Percentiles rank a stretch among this genome's conserved stretches.
These are phyloP conservation scores for Pythium utonaiense DNA, from an alignment of 352 stramenopile genomes.

Conservation along the genomic window DNA sequence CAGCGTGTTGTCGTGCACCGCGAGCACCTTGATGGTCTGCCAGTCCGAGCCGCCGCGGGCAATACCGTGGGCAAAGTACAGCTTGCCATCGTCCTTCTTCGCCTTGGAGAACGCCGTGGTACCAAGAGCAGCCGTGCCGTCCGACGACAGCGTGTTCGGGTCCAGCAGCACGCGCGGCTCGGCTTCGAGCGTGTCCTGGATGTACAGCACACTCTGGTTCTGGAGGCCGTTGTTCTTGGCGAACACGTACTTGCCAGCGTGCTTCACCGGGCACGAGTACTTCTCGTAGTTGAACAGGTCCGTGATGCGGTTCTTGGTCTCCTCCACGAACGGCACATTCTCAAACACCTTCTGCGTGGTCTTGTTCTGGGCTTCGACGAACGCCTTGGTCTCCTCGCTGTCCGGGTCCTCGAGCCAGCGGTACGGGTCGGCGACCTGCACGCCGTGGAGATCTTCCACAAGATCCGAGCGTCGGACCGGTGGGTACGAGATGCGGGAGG, in stretches of 20 bases:
- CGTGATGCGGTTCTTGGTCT: conserved; percentile 74
- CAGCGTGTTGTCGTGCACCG: conserved; percentile 60
- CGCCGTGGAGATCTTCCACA: conserved; percentile 55
- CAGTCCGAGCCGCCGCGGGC: conserved; percentile 81
- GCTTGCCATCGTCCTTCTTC: conserved; percentile 56
- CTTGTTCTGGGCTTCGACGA: conserved; percentile 74
- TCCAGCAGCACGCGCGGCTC: conserved; percentile 76
- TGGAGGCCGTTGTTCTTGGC: conserved; percentile 87
- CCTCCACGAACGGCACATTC: conserved; percentile 59
- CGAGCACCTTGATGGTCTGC: conserved; percentile 85
- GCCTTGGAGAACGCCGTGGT: conserved; percentile 67
- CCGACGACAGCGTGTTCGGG: conserved; percentile 65
- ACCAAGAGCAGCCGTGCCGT: conserved; percentile 73
- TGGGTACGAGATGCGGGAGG: conserved; percentile 36
- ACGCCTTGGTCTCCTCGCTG: conserved; percentile 71
- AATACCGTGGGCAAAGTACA: conserved; percentile 84
- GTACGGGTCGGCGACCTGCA: conserved; percentile 59
- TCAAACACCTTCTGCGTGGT: conserved; percentile 62
- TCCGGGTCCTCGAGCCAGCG: conserved; percentile 82
- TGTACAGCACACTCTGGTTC: conserved; percentile 88
- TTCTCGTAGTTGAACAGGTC: conserved; percentile 90
- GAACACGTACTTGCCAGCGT: conserved; percentile 80
- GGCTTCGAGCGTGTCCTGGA: conserved; percentile 64
- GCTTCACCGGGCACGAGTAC: conserved; percentile 68
- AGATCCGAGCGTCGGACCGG: conserved; percentile 43